Evolutionary conservation across 2,329 filamentous ascomycete genomes (phyloP).

Genomic region (Apiospora sp.): DNA sequence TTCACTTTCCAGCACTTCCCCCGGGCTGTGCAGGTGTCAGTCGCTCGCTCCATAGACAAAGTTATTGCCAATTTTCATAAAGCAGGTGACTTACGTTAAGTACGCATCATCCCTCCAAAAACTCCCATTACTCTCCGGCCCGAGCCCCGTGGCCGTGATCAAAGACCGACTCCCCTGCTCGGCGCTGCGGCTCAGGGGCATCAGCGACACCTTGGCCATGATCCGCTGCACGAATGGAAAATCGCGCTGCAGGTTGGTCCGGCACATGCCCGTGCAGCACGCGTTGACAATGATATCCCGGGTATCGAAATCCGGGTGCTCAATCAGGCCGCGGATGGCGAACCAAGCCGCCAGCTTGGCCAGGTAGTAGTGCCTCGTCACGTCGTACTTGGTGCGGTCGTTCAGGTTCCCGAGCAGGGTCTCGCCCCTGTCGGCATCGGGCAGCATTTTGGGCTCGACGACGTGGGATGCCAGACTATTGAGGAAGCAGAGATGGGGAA

Average conservation of each 20-base stretch:
- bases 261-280: background rate
- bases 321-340: slow-evolving; percentile 41
- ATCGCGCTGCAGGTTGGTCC: background rate
- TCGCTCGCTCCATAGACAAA: too few species aligned
- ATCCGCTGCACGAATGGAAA: background rate
- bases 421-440: slow-evolving; percentile 27
- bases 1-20: background rate
- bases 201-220: background rate
- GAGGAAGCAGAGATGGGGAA: slow-evolving; percentile 52
- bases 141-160: background rate
- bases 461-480: slow-evolving; percentile 35
- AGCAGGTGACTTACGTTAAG: background rate
- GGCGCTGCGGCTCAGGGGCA: background rate
- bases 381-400: slow-evolving; percentile 32
- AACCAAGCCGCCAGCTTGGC: slow-evolving; percentile 46
- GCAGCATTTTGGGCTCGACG: slow-evolving; percentile 28
- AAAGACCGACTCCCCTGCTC: background rate
- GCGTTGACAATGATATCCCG: background rate
- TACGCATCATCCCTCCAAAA: background rate
- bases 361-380: slow-evolving; percentile 36
- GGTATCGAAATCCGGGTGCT: background rate
- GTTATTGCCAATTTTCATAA: too few species aligned
- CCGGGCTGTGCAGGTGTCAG: background rate
- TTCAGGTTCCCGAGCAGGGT: slow-evolving; percentile 30
- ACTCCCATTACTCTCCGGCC: background rate